Percentiles rank a stretch among this genome's conserved stretches.
phyloP scores from a whole-genome alignment of 2,329 filamentous ascomycete species.

The Epichloe elymi region DNA sequence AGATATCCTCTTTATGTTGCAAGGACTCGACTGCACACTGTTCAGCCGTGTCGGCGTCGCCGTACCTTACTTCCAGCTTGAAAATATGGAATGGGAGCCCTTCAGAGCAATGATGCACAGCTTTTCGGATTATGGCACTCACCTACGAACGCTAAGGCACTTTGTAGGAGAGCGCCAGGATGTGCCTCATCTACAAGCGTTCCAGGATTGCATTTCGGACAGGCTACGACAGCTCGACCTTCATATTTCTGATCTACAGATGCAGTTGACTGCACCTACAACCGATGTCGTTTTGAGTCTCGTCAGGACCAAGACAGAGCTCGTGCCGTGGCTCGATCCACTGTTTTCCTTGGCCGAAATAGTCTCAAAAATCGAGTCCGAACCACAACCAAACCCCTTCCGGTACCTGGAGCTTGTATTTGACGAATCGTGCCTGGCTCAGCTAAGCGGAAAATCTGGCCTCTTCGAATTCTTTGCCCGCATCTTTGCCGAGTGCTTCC shows the following conservation, averaged over 20 bases:
- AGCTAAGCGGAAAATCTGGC: constrained; percentile 50
- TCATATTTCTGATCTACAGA: constrained; percentile 46
- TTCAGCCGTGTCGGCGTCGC: constrained; percentile 38
- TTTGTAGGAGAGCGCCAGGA: constrained; percentile 31
- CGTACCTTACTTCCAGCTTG: constrained; percentile 30
- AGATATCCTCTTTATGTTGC: constrained; percentile 75
- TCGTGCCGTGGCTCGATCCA: constrained; percentile 39
- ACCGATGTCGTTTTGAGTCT: constrained; percentile 52
- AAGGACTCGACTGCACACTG: constrained; percentile 61
- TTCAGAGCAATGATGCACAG: constrained; percentile 33
- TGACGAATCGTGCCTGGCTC: constrained; percentile 53
- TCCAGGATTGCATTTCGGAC: constrained; percentile 48
- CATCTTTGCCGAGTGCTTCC: constrained; percentile 71
- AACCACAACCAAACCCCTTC: constrained; percentile 43
- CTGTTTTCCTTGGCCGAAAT: constrained; percentile 49
- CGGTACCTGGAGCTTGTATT: constrained; percentile 70
- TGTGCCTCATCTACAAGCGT: constrained; percentile 54
- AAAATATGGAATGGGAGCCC: constrained; percentile 35
- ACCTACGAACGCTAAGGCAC: constrained; percentile 30
- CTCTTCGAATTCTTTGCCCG: constrained; percentile 51
- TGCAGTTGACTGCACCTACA: constrained; percentile 40
- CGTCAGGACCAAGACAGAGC: constrained; percentile 43
- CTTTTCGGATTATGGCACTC: constrained; percentile 34
- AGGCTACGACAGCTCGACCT: constrained; percentile 46
- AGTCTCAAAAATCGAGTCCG: constrained; percentile 41